A percentile compares a stretch with the other conserved stretches of the same genome.
Evolutionary conservation across 805 yeast species (phyloP).

Genomic region (Millerozyma acaciae): DNA sequence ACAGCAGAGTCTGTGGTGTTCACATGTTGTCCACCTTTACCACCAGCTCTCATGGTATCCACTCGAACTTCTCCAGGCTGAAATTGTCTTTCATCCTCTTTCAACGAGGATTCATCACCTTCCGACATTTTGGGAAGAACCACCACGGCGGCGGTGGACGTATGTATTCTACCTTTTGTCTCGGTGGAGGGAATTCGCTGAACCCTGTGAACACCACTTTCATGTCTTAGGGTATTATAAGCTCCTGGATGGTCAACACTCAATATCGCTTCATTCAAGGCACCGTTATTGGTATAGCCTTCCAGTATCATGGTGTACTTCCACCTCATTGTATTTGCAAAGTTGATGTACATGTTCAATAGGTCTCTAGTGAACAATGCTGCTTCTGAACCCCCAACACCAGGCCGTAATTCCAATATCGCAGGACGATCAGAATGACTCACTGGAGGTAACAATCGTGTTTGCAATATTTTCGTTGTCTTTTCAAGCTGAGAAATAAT

Average conservation of each 20-base stretch:
- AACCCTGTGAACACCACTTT: slow-evolving; percentile 95
- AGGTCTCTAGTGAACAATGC: slow-evolving; percentile 79
- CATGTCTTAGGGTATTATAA: slow-evolving; percentile 68
- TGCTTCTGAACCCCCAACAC: slow-evolving; percentile 95
- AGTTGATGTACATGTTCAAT: slow-evolving; percentile 74
- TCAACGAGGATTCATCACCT: slow-evolving; percentile 44
- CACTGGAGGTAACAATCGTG: slow-evolving; percentile 68
- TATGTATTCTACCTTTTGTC: slow-evolving; percentile 88
- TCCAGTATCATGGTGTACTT: slow-evolving; percentile 54
- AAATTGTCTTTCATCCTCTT: slow-evolving; percentile 62
- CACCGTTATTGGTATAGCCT: slow-evolving; percentile 53
- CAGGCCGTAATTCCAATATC: slow-evolving; percentile 84
- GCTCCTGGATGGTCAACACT: slow-evolving; percentile 71
- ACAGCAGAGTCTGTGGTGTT: slow-evolving; percentile 98
- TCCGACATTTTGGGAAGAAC: slow-evolving; percentile 80
- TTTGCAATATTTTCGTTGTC: slow-evolving; percentile 46
- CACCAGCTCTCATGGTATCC: slow-evolving; percentile 96
- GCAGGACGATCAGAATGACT: slow-evolving; percentile 75
- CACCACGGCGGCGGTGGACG: slow-evolving; percentile 94
- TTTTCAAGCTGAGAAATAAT: slow-evolving; percentile 43
- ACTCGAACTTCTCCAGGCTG: slow-evolving; percentile 84
- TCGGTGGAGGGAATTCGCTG: slow-evolving; percentile 94
- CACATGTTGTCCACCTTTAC: slow-evolving; percentile 98
- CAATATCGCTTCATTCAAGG: slow-evolving; percentile 74
- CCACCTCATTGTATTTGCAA: slow-evolving; percentile 68